phyloP scores from a whole-genome alignment of 345 rosid genomes.

The Populus euphratica region DNA sequence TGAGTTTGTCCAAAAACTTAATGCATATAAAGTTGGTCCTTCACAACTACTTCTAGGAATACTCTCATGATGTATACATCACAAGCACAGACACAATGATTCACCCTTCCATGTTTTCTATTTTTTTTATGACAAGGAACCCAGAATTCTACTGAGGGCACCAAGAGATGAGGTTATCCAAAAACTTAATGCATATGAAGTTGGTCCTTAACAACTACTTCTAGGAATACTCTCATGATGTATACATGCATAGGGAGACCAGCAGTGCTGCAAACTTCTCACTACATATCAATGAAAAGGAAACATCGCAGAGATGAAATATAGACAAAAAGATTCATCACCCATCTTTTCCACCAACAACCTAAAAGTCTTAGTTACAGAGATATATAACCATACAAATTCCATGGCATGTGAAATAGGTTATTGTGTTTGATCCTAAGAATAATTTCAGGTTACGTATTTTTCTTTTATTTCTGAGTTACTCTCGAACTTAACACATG shows the following conservation, averaged over 20 bases:
- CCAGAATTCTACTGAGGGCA: neutral
- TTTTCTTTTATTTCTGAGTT: neutral
- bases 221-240: neutral
- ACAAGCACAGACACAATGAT: neutral
- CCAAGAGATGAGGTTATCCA: neutral
- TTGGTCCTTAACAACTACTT: neutral
- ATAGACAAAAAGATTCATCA: neutral
- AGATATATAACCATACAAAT: neutral
- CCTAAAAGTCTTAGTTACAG: neutral
- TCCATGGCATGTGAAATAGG: neutral
- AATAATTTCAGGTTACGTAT: neutral
- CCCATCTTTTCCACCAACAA: neutral
- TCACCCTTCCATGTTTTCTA: neutral
- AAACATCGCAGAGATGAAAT: neutral
- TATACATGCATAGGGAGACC: neutral
- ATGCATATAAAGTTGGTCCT: neutral
- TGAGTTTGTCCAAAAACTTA: neutral
- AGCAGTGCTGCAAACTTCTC: neutral
- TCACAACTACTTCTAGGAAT: neutral
- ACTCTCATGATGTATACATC: neutral
- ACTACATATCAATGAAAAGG: neutral
- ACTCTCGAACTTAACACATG: neutral
- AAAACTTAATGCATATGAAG: neutral
- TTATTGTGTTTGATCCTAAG: neutral
- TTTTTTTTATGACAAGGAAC: neutral